A percentile compares a stretch with the other conserved stretches of the same genome.
Conservation (phyloP, 768 basidiomycete species). For the Tricholoma hemisulphureum region DNA sequence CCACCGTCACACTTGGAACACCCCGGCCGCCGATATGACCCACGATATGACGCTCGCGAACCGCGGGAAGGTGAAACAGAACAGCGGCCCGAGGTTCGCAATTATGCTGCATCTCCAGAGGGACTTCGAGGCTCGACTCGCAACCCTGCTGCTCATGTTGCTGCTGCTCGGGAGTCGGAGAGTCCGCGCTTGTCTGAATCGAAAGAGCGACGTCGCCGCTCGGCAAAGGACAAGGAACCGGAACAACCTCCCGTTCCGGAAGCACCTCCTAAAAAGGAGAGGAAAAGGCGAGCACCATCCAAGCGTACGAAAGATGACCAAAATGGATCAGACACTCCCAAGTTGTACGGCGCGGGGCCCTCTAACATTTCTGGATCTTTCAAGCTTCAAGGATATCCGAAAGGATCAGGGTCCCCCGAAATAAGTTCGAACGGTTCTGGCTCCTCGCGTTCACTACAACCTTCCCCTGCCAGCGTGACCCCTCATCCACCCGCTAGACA, state of each 20-base stretch:
- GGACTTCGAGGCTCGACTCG: slow-evolving; percentile 32
- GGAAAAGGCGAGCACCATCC: slow-evolving; percentile 45
- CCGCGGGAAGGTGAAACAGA: slow-evolving; percentile 48
- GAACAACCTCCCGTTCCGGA: slow-evolving; percentile 35
- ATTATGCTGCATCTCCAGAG: slow-evolving; percentile 51
- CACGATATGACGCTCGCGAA: slow-evolving; percentile 54
- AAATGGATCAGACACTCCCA: slow-evolving; percentile 45
- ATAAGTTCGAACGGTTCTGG: slow-evolving; percentile 65
- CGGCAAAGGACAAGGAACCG: slow-evolving; percentile 48
- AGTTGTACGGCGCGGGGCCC: slow-evolving; percentile 32
- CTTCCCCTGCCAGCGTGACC: slow-evolving; percentile 64
- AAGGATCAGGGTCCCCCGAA: slow-evolving; percentile 55
- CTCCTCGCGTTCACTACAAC: slow-evolving; percentile 65
- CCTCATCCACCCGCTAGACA: slow-evolving; percentile 62
- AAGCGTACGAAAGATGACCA: slow-evolving; percentile 45
- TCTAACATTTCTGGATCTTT: slow-evolving; percentile 24
- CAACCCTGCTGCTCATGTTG: slow-evolving; percentile 30
- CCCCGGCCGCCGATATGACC: slow-evolving; percentile 60
- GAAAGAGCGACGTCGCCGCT: slow-evolving; percentile 47
- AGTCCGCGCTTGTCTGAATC: slow-evolving; percentile 53
- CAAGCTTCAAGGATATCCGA: slow-evolving; percentile 34
- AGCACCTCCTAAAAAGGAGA: slow-evolving; percentile 53
- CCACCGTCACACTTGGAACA: slow-evolving; percentile 41
- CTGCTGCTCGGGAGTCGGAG: slow-evolving; percentile 51
- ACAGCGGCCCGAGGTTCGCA: slow-evolving; percentile 30